Evolutionary conservation across 75 land plant species (phyloP).

Genomic region (Cunninghamia lanceolata): DNA sequence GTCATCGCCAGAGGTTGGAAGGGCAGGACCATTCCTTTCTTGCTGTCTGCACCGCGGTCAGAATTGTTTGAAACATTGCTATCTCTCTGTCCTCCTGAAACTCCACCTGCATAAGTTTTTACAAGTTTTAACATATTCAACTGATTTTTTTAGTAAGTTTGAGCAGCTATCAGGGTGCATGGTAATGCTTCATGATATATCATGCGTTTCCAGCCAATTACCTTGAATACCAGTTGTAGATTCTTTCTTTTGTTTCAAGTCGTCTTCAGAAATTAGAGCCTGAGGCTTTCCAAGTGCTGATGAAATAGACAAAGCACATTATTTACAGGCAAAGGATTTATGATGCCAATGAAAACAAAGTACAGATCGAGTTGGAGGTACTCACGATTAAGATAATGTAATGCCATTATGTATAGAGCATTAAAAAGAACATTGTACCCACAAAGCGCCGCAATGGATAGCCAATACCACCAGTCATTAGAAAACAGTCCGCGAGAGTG

Average conservation of each 20-base stretch:
- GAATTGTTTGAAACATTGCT: not conserved
- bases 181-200: slow-evolving; percentile 2
- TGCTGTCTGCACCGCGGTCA: not conserved
- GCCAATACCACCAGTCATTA: slow-evolving; percentile 58
- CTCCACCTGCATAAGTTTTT: too few species aligned
- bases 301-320: not conserved
- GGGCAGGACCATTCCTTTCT: slow-evolving; percentile 58
- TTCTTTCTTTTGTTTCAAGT: slow-evolving; percentile 37
- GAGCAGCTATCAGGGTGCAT: not conserved
- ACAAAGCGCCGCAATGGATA: slow-evolving; percentile 36
- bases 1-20: slow-evolving; percentile 52
- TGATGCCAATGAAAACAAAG: not conserved
- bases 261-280: slow-evolving; percentile 58
- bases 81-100: not conserved
- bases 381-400: slow-evolving; percentile 18
- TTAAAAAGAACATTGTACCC: slow-evolving; percentile 60
- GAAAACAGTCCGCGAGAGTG: slow-evolving; percentile 51
- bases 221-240: not conserved
- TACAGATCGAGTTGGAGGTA: not conserved
- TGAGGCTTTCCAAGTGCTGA: slow-evolving; percentile 72
- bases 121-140: not conserved
- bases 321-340: not conserved
- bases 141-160: slow-evolving; percentile 14
- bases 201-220: slow-evolving; percentile 19
- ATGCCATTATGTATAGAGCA: slow-evolving; percentile 27